Evolutionary conservation across 805 yeast species (phyloP).

Genomic region (Groenewaldozyma tartarivorans): DNA sequence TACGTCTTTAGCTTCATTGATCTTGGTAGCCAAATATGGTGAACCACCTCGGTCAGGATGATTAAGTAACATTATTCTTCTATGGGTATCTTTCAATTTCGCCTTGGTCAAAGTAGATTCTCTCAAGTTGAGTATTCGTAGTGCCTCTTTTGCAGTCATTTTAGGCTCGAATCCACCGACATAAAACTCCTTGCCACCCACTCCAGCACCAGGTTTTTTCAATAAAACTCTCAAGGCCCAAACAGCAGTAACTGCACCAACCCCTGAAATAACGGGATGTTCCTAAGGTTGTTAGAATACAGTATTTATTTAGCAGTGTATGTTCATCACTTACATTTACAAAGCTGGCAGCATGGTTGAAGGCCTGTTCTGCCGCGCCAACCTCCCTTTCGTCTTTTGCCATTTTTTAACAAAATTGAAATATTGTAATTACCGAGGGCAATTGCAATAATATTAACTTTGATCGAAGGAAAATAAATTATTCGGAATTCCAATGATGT

Average conservation of each 20-base stretch:
- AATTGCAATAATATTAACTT: too few species aligned
- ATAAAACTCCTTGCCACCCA: constrained; percentile 54
- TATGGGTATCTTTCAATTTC: constrained; percentile 57
- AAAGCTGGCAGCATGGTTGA: constrained; percentile 10
- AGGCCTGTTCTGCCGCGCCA: constrained; percentile 11
- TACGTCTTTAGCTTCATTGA: constrained; percentile 76
- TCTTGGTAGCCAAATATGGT: constrained; percentile 69
- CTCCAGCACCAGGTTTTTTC: constrained; percentile 45
- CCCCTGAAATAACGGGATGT: constrained; percentile 67
- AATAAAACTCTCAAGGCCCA: constrained; percentile 20
- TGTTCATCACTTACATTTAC: constrained; percentile 10
- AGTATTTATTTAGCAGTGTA: background rate
- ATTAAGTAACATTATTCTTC: constrained; percentile 67
- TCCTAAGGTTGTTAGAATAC: constrained; percentile 21
- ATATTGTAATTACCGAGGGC: too few species aligned
- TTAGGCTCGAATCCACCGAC: constrained; percentile 91
- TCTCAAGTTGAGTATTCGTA: constrained; percentile 63
- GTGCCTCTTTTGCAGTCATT: constrained; percentile 83
- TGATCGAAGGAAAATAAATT: too few species aligned
- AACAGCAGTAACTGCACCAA: constrained; percentile 55
- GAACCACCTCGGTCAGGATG: constrained; percentile 92
- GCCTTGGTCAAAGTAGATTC: constrained; percentile 30
- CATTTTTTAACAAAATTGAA: too few species aligned
- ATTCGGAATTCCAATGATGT: too few species aligned
- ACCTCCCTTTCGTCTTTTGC: too few species aligned